Evolutionary conservation across 2,329 filamentous ascomycete species (phyloP), one percentile per base, ranked within the genome.

Genomic region (Akanthomyces lecanii): DNA sequence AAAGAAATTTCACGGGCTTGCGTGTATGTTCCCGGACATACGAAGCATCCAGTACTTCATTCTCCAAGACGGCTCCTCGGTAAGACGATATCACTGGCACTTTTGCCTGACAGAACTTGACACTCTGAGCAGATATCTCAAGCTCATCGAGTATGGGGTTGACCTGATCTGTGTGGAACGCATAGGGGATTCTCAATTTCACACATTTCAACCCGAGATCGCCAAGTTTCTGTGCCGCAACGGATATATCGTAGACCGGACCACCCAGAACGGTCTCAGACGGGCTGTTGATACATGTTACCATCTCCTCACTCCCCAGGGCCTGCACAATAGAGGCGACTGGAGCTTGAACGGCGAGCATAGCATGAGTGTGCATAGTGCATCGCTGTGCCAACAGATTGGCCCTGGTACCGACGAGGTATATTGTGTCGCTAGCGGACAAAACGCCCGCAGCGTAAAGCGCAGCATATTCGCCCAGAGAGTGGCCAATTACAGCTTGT

Each of bases 231-330:
- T 69, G 64, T 10, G 82, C 79, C 18, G 86, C 77, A 4, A 77
- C 72, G 4, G 74, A 69, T 45, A 84, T 76, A 60, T 80, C 73
- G 1, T 69, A 69, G 0, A 76, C 75, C 11, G 71, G 69, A 11
- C 81, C 82, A 25, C 77, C 78, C n/a, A 95, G 79, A 2, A 95
- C 91, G 11, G 87, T 92, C 71, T 92, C 89, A 57, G 85, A 80
- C 0, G 88, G 86, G 0, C 88, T 86, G 68, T 96, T 96, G 72
- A 92, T 83, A 77, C 91, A 95, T 18, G 91, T 88, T 38, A 85
- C 69, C 45, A 83, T 82, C 57, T 81, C 73, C 1, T 74, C 76
- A 65, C 72, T 79, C 66, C 75, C 76, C 18, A 85, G 79, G 58
- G 81, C 79, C 38, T 83, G 79, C 54, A 75, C 12, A 69, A 76